phyloP scores from a whole-genome alignment of 768 basidiomycete genomes.

The Panaeolus papilionaceus region DNA sequence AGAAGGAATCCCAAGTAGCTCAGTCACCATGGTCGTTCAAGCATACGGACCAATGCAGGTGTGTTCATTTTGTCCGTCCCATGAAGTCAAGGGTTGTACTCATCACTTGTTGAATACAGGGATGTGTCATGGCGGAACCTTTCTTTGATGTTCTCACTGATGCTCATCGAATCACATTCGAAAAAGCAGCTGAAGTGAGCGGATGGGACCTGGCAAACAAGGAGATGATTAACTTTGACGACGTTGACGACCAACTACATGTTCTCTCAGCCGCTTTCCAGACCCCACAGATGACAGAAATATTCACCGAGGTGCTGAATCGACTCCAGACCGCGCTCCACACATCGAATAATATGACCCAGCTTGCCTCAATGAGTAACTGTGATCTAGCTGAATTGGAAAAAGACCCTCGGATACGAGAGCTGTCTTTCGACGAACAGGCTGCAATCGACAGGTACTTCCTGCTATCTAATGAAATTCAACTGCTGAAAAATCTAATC shows the following conservation, averaged over 20 bases:
- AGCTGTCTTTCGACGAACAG: constrained; percentile 45
- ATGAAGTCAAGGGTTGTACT: neutral
- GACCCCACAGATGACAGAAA: constrained; percentile 18
- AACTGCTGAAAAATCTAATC: constrained; percentile 30
- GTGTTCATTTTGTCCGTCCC: constrained; percentile 18
- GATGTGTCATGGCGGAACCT: constrained; percentile 16
- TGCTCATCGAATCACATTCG: constrained; percentile 4
- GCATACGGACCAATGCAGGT: constrained; percentile 35
- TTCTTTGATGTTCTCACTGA: constrained; percentile 14
- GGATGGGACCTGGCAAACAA: constrained; percentile 5
- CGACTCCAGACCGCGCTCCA: constrained; percentile 28
- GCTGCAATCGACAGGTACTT: constrained; percentile 43
- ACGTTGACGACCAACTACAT: constrained; percentile 8
- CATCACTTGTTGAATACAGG: neutral
- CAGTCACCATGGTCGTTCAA: constrained; percentile 39
- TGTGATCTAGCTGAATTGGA: constrained; percentile 22
- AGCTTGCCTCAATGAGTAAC: constrained; percentile 25
- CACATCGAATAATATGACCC: constrained; percentile 26
- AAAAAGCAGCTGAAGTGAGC: constrained; percentile 10
- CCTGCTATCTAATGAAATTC: constrained; percentile 36
- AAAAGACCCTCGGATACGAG: constrained; percentile 34
- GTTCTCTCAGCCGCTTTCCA: neutral
- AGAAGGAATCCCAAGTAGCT: constrained; percentile 3
- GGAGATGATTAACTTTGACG: constrained; percentile 10
- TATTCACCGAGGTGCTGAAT: constrained; percentile 20